A percentile compares a stretch with the other conserved stretches of the same genome.
These are phyloP conservation scores for Saprolegnia diclina DNA, from an alignment of 352 stramenopile species.

Conservation along the genomic window DNA sequence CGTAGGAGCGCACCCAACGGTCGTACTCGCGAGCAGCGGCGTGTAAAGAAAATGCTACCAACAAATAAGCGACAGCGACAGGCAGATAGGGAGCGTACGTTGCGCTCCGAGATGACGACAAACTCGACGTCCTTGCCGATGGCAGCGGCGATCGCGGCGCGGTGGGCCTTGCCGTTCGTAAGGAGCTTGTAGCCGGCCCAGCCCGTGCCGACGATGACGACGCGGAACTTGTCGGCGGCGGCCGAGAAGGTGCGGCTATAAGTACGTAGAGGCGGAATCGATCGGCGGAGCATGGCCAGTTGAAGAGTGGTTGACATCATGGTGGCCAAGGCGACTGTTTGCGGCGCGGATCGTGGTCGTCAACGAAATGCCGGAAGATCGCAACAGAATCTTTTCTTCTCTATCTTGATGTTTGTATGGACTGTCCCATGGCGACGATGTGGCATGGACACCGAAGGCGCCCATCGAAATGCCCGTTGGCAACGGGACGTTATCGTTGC, in stretches of 20 bases:
- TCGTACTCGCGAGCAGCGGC: constrained; percentile 92
- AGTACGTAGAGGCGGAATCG: no score
- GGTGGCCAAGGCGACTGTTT: no score
- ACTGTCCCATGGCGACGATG: no score
- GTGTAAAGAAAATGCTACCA: constrained; percentile 97
- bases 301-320: no score
- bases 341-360: no score
- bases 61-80: constrained; percentile 19
- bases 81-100: constrained; percentile 36
- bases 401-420: no score
- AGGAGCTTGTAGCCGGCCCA: constrained; percentile 79
- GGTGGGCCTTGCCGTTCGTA: constrained; percentile 67
- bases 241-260: neutral
- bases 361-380: no score
- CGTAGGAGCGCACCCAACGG: constrained; percentile 45
- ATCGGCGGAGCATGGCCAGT: no score
- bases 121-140: constrained; percentile 61
- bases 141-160: constrained; percentile 55
- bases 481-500: no score
- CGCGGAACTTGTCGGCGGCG: neutral
- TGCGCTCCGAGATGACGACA: constrained; percentile 74
- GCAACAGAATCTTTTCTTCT: no score
- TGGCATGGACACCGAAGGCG: no score
- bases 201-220: constrained; percentile 70
- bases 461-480: no score